These are phyloP conservation scores for Helichrysum umbraculigerum DNA, from an alignment of 129 eudicot species.

Conservation along the genomic window DNA sequence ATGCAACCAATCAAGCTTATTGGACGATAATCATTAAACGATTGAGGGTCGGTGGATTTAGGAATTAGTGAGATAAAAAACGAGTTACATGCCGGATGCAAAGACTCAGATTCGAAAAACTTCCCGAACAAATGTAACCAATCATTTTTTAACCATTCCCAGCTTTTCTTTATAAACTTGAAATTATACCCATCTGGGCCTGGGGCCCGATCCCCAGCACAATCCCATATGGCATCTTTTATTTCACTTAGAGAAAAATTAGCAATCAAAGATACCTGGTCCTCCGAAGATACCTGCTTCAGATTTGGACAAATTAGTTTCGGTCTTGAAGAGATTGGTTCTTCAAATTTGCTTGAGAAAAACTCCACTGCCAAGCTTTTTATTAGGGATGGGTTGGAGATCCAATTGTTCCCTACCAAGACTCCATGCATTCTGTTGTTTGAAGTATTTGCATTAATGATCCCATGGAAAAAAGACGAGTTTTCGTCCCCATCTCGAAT, in stretches of 20 bases:
- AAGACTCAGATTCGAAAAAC: background rate
- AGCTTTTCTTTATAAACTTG: background rate
- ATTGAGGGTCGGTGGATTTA: background rate
- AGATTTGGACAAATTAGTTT: too few relatives aligned
- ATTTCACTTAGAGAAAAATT: background rate
- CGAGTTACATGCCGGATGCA: background rate
- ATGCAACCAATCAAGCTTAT: background rate
- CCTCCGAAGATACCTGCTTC: too few relatives aligned
- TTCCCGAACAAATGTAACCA: background rate
- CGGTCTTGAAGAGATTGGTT: too few relatives aligned
- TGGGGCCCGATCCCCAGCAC: background rate
- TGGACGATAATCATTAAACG: background rate
- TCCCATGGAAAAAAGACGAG: too few relatives aligned
- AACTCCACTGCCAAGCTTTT: too few relatives aligned
- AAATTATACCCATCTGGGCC: background rate
- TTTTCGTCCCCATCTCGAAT: too few relatives aligned
- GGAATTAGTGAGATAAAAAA: background rate
- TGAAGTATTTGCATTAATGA: too few relatives aligned
- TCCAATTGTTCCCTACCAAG: too few relatives aligned
- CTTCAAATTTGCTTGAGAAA: too few relatives aligned
- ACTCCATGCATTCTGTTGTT: too few relatives aligned
- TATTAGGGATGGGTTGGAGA: too few relatives aligned
- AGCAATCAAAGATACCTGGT: too few relatives aligned
- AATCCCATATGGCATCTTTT: background rate
- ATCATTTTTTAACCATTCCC: background rate